Percentiles rank a stretch among this genome's conserved stretches.
Conservation (phyloP, 2,329 filamentous ascomycete species). For the Hymenoscyphus fraxineus region DNA sequence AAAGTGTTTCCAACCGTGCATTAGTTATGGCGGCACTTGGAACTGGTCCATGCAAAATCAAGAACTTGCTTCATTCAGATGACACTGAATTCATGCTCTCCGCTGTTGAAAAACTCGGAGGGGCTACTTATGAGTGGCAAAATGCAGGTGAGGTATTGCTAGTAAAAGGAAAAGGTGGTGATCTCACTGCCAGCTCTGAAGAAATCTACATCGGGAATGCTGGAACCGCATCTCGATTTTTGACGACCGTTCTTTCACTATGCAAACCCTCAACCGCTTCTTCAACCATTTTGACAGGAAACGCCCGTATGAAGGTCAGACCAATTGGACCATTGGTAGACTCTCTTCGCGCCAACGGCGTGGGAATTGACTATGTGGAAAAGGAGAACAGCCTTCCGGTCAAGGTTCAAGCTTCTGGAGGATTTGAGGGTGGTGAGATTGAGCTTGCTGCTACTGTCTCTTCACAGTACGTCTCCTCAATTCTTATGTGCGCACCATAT, state of each 20-base stretch:
- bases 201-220: constrained; percentile 93
- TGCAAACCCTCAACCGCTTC: constrained; percentile 63
- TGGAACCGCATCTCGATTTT: constrained; percentile 89
- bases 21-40: constrained; percentile 91
- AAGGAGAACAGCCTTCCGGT: constrained; percentile 80
- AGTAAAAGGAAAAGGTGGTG: constrained; percentile 86
- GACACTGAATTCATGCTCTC: constrained; percentile 97
- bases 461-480: constrained; percentile 97
- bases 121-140: constrained; percentile 89
- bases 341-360: constrained; percentile 80
- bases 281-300: constrained; percentile 83
- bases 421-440: constrained; percentile 81
- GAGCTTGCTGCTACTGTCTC: constrained; percentile 92
- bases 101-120: constrained; percentile 78
- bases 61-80: constrained; percentile 90
- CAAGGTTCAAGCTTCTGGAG: constrained; percentile 74
- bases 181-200: constrained; percentile 68
- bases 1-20: constrained; percentile 95
- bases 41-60: constrained; percentile 79
- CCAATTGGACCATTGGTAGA: constrained; percentile 93
- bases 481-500: constrained; percentile 95
- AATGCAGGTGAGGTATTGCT: constrained; percentile 88
- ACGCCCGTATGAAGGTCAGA: constrained; percentile 91
- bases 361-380: constrained; percentile 82
- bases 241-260: constrained; percentile 86